Conservation (phyloP, 805 yeast genomes). For the Metschnikowia sp. region DNA sequence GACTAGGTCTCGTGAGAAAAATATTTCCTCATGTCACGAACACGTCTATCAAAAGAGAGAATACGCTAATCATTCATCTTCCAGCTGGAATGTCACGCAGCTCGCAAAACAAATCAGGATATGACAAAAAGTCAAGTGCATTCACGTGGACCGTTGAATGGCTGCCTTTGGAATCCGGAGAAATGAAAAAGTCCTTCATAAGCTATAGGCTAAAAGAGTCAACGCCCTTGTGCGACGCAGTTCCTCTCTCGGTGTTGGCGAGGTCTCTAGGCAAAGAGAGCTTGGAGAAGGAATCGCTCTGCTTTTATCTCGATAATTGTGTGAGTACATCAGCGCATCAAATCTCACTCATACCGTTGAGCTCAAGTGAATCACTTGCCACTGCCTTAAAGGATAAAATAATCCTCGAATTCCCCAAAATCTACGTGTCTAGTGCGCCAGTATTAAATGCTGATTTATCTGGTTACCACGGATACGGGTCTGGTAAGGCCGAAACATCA, state of each 20-base stretch:
- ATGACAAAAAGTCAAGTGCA: constrained; percentile 57
- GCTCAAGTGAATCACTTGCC: constrained; percentile 36
- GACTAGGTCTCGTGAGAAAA: constrained; percentile 21
- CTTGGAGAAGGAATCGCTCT: constrained; percentile 25
- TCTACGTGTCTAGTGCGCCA: constrained; percentile 38
- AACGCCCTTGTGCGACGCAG: constrained; percentile 30
- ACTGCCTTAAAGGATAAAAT: constrained; percentile 51
- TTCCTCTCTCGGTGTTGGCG: constrained; percentile 37
- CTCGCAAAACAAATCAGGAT: constrained; percentile 59
- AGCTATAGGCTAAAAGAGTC: constrained; percentile 44
- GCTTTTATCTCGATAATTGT: constrained; percentile 34
- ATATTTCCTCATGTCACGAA: constrained; percentile 27
- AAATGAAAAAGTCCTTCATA: constrained; percentile 33
- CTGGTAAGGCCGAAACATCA: constrained; percentile 21
- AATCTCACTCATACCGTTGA: constrained; percentile 35
- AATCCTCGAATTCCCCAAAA: constrained; percentile 77
- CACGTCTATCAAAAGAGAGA: constrained; percentile 47
- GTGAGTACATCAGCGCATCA: constrained; percentile 14
- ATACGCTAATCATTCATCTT: constrained; percentile 58
- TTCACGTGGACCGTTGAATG: constrained; percentile 84
- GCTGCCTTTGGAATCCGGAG: constrained; percentile 40
- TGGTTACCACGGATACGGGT: constrained; percentile 1
- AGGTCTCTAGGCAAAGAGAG: constrained; percentile 12
- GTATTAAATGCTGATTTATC: constrained; percentile 1
- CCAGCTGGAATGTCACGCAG: constrained; percentile 78